Evolutionary conservation across 106 monocot genomes (phyloP).

Genomic region (Platanthera zijinensis): DNA sequence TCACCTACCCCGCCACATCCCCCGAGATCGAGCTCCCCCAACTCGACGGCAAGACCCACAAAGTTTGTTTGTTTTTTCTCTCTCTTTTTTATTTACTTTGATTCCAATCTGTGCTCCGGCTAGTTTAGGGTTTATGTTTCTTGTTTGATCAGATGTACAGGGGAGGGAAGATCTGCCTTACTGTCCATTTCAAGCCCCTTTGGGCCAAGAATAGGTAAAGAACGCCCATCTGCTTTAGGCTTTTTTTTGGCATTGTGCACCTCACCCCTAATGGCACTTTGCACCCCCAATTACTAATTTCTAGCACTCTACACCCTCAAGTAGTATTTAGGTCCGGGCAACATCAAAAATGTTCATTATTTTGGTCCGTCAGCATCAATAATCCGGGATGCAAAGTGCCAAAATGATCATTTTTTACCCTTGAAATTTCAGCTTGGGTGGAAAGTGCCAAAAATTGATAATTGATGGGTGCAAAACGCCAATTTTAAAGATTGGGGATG

Average conservation of each 20-base stretch:
- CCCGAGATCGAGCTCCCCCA: slow-evolving; percentile 98
- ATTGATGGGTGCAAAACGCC: too few species aligned
- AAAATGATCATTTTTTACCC: too few species aligned
- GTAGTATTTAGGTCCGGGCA: too few species aligned
- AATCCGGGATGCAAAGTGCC: too few species aligned
- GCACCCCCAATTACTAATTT: too few species aligned
- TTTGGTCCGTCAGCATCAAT: too few species aligned
- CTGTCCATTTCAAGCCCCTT: slow-evolving; percentile 96
- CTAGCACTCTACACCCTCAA: too few species aligned
- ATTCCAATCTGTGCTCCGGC: not conserved
- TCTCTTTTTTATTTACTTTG: not conserved
- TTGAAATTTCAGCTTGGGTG: too few species aligned
- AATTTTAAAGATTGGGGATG: too few species aligned
- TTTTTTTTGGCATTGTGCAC: too few species aligned
- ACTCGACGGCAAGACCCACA: slow-evolving; percentile 98
- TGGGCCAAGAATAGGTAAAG: slow-evolving; percentile 97
- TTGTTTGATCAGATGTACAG: slow-evolving; percentile 70
- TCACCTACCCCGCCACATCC: slow-evolving; percentile 91
- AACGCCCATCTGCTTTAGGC: not conserved
- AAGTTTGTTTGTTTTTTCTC: slow-evolving; percentile 33
- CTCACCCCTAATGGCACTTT: too few species aligned
- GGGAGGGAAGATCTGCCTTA: slow-evolving; percentile 97
- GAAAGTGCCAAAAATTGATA: too few species aligned
- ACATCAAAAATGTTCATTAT: not conserved
- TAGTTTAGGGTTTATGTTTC: not conserved